These are phyloP conservation scores for Bromus sterilis DNA, from an alignment of 176 grass and related monocot genomes.

Conservation along the genomic window DNA sequence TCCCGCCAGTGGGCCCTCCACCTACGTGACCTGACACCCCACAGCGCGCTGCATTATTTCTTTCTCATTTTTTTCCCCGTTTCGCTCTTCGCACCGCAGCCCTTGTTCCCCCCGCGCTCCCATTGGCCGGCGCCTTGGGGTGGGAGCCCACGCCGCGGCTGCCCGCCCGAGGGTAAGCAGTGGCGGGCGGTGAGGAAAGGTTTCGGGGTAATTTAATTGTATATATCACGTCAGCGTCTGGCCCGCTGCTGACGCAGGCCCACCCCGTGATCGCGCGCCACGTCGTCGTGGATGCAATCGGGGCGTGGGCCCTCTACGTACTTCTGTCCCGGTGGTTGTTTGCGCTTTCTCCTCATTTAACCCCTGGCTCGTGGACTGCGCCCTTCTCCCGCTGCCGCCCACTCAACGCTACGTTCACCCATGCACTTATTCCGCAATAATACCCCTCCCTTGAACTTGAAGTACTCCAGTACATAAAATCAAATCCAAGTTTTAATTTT, in stretches of 20 bases:
- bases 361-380: neutral
- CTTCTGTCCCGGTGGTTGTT: neutral
- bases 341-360: slow-evolving; percentile 8
- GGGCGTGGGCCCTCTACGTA: neutral
- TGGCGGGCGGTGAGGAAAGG: slow-evolving; percentile 34
- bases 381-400: neutral
- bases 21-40: neutral
- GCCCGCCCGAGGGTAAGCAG: neutral
- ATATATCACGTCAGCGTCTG: neutral
- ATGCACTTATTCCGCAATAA: neutral
- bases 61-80: neutral
- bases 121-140: accelerated
- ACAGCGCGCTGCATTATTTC: neutral
- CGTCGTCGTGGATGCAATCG: slow-evolving; percentile 6
- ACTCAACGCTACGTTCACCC: neutral
- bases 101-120: accelerated
- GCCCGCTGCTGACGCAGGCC: neutral
- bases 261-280: neutral
- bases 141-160: neutral
- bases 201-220: neutral
- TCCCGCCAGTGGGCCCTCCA: neutral
- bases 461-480: too few species aligned
- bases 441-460: neutral
- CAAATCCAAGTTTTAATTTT: too few species aligned
- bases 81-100: neutral